Percentiles rank a stretch among this genome's conserved stretches.
Evolutionary conservation across 345 rosid genomes (phyloP).

Genomic region (Eucalyptus sp.): DNA sequence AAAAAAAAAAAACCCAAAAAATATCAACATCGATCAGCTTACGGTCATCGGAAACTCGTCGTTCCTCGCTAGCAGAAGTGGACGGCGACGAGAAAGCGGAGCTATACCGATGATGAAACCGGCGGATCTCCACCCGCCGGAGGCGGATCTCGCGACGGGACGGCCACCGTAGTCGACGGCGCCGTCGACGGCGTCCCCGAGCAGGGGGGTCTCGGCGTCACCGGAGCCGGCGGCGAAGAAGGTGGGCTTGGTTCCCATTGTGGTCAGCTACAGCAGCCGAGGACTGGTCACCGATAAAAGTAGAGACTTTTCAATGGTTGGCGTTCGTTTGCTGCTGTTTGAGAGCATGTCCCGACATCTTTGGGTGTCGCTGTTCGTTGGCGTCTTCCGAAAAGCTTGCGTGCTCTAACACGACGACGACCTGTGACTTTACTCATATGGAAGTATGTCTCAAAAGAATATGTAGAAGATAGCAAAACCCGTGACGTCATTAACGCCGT

Average conservation of each 20-base stretch:
- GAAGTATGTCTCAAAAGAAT: not conserved
- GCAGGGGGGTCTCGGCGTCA: not conserved
- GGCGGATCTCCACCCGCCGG: conserved; percentile 40
- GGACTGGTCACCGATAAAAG: not conserved
- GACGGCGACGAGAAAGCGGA: not conserved
- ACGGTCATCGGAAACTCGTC: not conserved
- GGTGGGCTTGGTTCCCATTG: not conserved
- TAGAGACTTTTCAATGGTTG: not conserved
- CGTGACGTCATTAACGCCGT: not conserved
- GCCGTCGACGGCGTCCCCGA: conserved; percentile 3
- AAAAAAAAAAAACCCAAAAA: not conserved
- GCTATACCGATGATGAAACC: conserved; percentile 20
- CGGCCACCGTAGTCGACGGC: conserved; percentile 12
- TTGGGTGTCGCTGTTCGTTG: not conserved
- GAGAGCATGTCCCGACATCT: not conserved
- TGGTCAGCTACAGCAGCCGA: not conserved
- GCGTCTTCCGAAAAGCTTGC: not conserved
- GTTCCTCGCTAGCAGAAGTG: not conserved
- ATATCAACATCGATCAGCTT: not conserved
- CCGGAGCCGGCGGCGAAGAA: conserved; percentile 17
- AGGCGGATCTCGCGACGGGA: conserved; percentile 3
- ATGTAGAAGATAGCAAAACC: not conserved
- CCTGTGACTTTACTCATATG: not conserved
- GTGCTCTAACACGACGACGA: not conserved
- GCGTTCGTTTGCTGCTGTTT: not conserved